Conservation (phyloP, 768 basidiomycete species). For the Nidula microcarpa region DNA sequence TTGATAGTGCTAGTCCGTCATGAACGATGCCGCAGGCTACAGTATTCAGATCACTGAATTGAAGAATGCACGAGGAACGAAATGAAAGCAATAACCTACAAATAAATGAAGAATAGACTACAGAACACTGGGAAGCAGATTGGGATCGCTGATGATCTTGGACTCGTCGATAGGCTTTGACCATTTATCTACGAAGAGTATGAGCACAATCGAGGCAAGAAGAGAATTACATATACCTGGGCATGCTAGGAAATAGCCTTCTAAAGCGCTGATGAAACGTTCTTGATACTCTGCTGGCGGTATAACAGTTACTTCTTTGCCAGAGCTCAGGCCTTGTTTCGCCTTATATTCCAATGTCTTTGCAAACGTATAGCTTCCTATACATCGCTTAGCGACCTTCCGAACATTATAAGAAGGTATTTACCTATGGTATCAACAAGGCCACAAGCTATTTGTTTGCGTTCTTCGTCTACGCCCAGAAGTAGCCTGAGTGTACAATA, state of each 20-base stretch:
- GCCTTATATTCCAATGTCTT: conserved; percentile 87
- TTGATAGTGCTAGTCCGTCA: no score
- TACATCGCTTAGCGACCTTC: not conserved
- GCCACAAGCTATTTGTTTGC: conserved; percentile 69
- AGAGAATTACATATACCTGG: conserved; percentile 41
- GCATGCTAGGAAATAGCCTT: conserved; percentile 74
- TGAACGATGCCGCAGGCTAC: no score
- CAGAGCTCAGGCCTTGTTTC: conserved; percentile 68
- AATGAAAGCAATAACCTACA: not conserved
- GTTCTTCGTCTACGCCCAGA: conserved; percentile 66
- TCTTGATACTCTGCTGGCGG: conserved; percentile 80
- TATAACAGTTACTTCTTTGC: conserved; percentile 76
- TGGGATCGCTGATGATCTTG: conserved; percentile 32
- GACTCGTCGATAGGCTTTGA: conserved; percentile 39
- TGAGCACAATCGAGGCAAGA: not conserved
- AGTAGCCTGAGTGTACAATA: conserved; percentile 44
- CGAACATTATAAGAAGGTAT: not conserved
- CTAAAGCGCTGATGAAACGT: conserved; percentile 68
- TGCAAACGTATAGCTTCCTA: conserved; percentile 80
- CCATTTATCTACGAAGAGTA: conserved; percentile 38
- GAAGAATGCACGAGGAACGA: no score
- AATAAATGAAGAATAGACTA: conserved; percentile 12
- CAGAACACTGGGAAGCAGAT: conserved; percentile 39
- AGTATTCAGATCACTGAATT: no score
- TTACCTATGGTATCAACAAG: conserved; percentile 81